Conservation (phyloP, 192 early-diverging fungal species). For the Hyaloraphidium curvatum region DNA sequence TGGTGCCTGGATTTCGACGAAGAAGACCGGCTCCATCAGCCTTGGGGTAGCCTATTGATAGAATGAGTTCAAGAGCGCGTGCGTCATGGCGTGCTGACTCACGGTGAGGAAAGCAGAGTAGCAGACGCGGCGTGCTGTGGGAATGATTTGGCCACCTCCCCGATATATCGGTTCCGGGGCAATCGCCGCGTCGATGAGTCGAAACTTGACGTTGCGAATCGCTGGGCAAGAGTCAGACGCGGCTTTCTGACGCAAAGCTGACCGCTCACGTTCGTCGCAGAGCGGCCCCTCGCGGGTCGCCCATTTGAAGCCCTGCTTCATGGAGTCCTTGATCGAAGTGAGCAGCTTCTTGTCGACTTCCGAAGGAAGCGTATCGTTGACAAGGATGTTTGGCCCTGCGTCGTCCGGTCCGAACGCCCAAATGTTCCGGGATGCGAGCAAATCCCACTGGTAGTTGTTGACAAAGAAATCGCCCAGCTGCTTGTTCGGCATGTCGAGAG, state of each 20-base stretch:
- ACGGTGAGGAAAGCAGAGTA: conserved; percentile 89
- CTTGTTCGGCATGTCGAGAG: conserved; percentile 44
- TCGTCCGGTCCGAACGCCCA: conserved; percentile 98
- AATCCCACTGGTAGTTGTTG: conserved; percentile 81
- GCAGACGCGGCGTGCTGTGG: conserved; percentile 85
- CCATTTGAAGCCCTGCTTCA: conserved; percentile 97
- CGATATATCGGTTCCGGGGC: conserved; percentile 76
- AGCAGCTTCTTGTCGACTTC: conserved; percentile 79
- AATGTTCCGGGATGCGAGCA: conserved; percentile 74
- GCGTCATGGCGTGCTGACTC: conserved; percentile 4
- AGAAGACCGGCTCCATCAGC: conserved; percentile 94
- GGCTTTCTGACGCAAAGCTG: background rate
- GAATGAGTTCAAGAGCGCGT: conserved; percentile 5
- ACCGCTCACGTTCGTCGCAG: conserved; percentile 73
- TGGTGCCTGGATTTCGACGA: conserved; percentile 91
- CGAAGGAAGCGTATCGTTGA: conserved; percentile 86
- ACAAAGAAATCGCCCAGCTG: conserved; percentile 65
- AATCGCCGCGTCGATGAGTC: conserved; percentile 68
- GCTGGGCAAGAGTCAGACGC: conserved; percentile 21
- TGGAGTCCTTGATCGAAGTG: conserved; percentile 54
- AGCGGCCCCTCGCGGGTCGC: conserved; percentile 87
- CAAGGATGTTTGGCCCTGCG: conserved; percentile 74
- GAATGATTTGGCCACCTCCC: conserved; percentile 91
- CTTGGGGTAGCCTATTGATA: conserved; percentile 58
- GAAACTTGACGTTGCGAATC: conserved; percentile 88